Percentiles rank a stretch among this genome's conserved stretches.
Conservation (phyloP, 352 stramenopile genomes). For the Globisporangium solare region DNA sequence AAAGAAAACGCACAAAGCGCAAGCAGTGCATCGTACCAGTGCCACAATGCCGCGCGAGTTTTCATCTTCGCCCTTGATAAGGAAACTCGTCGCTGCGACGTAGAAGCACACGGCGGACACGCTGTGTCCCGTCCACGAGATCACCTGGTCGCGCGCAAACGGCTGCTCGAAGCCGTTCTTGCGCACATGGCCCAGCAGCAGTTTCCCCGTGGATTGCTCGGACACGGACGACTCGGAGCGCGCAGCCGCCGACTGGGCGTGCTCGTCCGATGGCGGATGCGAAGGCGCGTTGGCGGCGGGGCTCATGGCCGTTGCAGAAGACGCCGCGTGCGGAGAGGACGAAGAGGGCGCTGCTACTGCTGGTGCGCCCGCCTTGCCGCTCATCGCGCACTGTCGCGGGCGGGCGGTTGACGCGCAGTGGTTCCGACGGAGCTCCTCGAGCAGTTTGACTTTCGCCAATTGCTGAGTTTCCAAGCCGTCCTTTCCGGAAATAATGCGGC, state of each 20-base stretch:
- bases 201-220: constrained; percentile 6
- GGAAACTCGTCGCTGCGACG: constrained; percentile 27
- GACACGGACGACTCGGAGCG: background rate
- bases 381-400: background rate
- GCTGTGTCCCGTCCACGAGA: constrained; percentile 65
- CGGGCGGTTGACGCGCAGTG: background rate
- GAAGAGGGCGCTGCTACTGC: background rate
- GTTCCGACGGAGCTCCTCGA: background rate
- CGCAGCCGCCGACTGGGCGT: background rate
- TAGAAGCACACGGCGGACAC: constrained; percentile 66
- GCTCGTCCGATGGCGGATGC: background rate
- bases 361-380: background rate
- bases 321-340: background rate
- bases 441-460: background rate
- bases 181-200: constrained; percentile 37
- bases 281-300: background rate
- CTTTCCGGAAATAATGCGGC: background rate
- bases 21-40: constrained; percentile 7
- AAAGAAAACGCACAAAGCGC: too few relatives aligned
- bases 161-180: constrained; percentile 66
- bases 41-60: constrained; percentile 4
- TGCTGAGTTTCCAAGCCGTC: background rate
- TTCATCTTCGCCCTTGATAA: constrained; percentile 8
- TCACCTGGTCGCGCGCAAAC: constrained; percentile 74
- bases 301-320: background rate